Conservation (phyloP, 2,329 filamentous ascomycete species). For the Xylaria sp. region DNA sequence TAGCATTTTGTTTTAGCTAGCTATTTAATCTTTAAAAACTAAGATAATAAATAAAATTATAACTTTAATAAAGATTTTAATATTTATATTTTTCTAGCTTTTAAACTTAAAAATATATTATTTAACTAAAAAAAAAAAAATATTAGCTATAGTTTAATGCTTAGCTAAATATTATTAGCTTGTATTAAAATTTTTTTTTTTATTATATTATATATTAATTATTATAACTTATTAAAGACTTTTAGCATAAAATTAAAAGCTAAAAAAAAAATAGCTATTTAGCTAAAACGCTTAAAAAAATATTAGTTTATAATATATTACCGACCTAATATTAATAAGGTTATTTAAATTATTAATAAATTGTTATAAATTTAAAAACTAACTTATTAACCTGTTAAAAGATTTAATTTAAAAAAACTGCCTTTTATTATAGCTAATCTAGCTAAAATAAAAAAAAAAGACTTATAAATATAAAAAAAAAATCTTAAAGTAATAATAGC, state of each 20-base stretch:
- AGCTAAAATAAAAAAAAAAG: neutral
- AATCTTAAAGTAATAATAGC: neutral
- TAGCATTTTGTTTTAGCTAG: constrained; percentile 1
- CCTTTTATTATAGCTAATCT: neutral
- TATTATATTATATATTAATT: no score
- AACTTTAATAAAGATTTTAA: constrained; percentile 7
- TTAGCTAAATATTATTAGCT: no score
- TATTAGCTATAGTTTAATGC: neutral
- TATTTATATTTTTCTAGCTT: constrained; percentile 8
- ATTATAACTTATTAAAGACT: no score
- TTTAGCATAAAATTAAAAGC: no score
- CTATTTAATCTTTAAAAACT: neutral
- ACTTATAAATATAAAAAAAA: neutral
- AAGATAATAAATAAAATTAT: constrained; percentile 16
- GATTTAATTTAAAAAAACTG: neutral
- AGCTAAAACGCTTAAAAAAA: constrained; percentile 6
- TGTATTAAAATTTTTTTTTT: no score
- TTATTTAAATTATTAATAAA: constrained; percentile 1
- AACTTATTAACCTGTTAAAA: neutral
- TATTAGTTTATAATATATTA: neutral
- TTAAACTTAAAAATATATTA: constrained; percentile 5
- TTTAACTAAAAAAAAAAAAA: constrained; percentile 7
- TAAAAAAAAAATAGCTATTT: no score
- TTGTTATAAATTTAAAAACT: neutral
- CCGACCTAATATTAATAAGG: neutral